Conservation (phyloP, 495 filamentous ascomycete species). For the Cladorrhinum samala region DNA sequence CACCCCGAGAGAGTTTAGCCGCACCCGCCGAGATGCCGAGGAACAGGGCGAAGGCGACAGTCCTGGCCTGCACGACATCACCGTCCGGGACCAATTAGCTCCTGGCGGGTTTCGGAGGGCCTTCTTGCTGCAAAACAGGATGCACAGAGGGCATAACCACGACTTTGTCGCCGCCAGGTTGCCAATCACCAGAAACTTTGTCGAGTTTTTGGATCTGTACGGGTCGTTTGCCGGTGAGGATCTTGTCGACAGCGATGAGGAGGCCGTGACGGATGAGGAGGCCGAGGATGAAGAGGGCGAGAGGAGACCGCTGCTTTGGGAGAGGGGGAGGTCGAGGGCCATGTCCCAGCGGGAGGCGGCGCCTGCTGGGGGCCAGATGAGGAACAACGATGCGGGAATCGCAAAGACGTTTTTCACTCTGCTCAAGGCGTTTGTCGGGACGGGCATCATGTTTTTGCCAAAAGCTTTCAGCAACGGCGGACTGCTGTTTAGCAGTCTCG, state of each 20-base stretch:
- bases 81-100: slow-evolving; percentile 45
- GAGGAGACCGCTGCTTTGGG: slow-evolving; percentile 49
- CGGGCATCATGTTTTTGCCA: slow-evolving; percentile 63
- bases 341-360: neutral
- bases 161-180: slow-evolving; percentile 35
- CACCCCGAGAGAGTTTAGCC: slow-evolving; percentile 31
- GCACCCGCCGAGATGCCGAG: slow-evolving; percentile 30
- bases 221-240: slow-evolving; percentile 68
- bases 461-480: slow-evolving; percentile 64
- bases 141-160: slow-evolving; percentile 24
- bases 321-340: slow-evolving; percentile 35
- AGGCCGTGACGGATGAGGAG: slow-evolving; percentile 42
- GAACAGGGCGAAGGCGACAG: slow-evolving; percentile 16
- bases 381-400: slow-evolving; percentile 48
- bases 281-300: slow-evolving; percentile 39
- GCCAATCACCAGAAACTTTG: slow-evolving; percentile 58
- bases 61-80: too few species aligned
- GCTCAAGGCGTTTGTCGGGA: slow-evolving; percentile 60
- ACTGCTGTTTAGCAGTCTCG: slow-evolving; percentile 57
- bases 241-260: slow-evolving; percentile 58
- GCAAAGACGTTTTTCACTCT: slow-evolving; percentile 62
- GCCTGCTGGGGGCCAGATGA: neutral
- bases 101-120: slow-evolving; percentile 59
- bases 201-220: slow-evolving; percentile 64
- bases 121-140: slow-evolving; percentile 42